Evolutionary conservation across 441 rosid genomes (phyloP).

Genomic region (Aleurites moluccanus): DNA sequence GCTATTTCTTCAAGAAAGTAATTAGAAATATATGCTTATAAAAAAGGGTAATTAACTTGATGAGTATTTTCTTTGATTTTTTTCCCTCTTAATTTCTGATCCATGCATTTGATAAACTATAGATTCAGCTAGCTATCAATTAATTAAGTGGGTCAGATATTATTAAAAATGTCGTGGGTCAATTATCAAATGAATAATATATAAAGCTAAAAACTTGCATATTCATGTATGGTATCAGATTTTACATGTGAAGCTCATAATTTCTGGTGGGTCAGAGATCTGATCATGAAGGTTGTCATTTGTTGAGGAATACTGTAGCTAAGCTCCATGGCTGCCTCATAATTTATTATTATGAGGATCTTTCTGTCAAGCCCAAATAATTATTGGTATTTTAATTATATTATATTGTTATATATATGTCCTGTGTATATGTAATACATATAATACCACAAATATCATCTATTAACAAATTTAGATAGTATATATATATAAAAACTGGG

Average conservation of each 20-base stretch:
- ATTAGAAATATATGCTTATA: too few relatives aligned
- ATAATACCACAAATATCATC: too few relatives aligned
- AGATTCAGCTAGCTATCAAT: not conserved
- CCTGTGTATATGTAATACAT: too few relatives aligned
- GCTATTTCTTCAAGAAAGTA: too few relatives aligned
- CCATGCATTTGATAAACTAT: slow-evolving; percentile 17
- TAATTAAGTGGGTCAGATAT: slow-evolving; percentile 26
- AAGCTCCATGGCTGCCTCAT: slow-evolving; percentile 10
- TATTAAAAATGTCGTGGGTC: slow-evolving; percentile 31
- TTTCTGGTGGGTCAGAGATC: slow-evolving; percentile 31
- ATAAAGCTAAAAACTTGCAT: slow-evolving; percentile 13
- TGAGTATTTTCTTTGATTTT: not conserved
- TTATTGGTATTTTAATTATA: not conserved
- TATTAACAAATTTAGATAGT: too few relatives aligned
- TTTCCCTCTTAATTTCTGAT: not conserved
- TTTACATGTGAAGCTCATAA: slow-evolving; percentile 40
- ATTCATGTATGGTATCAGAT: slow-evolving; percentile 9
- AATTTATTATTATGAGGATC: not conserved
- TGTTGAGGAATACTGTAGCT: slow-evolving; percentile 1
- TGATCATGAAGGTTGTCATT: slow-evolving; percentile 12
- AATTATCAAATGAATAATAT: not conserved
- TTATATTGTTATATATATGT: too few relatives aligned
- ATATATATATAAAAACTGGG: too few relatives aligned
- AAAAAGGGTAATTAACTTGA: too few relatives aligned
- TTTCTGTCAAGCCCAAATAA: not conserved